Evolutionary conservation across 305 asterid species (phyloP).

Genomic region (Solanum hybrid): DNA sequence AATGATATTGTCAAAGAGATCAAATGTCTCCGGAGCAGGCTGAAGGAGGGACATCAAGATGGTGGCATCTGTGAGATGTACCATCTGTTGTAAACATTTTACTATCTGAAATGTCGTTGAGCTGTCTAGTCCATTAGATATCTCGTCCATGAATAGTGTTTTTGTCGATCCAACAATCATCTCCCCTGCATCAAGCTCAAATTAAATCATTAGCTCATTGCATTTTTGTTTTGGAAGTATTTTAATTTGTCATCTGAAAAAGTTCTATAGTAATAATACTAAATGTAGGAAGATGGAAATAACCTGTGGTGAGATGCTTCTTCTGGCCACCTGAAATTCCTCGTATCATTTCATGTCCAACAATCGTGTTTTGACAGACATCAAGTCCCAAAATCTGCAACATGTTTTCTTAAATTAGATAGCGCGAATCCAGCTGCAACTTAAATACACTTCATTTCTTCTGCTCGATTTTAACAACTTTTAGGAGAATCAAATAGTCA

Average conservation of each 20-base stretch:
- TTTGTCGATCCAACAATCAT: slow-evolving; percentile 54
- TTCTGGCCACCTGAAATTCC: too few relatives aligned
- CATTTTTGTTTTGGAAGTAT: too few relatives aligned
- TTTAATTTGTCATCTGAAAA: too few relatives aligned
- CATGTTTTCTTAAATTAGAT: not conserved
- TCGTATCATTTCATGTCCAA: too few relatives aligned
- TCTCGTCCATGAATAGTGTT: slow-evolving; percentile 54
- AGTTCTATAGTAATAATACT: too few relatives aligned
- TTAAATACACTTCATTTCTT: not conserved
- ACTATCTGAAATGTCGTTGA: slow-evolving; percentile 56
- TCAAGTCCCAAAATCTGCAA: slow-evolving; percentile 32
- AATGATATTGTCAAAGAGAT: slow-evolving; percentile 50
- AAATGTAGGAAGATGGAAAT: too few relatives aligned
- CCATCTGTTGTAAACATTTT: slow-evolving; percentile 45
- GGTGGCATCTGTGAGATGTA: slow-evolving; percentile 42
- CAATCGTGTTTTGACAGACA: slow-evolving; percentile 26
- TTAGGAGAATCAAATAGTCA: not conserved
- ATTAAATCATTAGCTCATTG: not conserved
- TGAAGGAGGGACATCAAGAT: slow-evolving; percentile 51
- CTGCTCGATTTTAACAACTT: not conserved
- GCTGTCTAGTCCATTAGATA: slow-evolving; percentile 58
- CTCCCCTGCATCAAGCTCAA: slow-evolving; percentile 33
- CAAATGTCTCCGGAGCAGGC: slow-evolving; percentile 52
- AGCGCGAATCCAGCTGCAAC: not conserved
- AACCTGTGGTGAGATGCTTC: not conserved